Conservation (phyloP, 495 filamentous ascomycete genomes). For the Tuber aestivum region DNA sequence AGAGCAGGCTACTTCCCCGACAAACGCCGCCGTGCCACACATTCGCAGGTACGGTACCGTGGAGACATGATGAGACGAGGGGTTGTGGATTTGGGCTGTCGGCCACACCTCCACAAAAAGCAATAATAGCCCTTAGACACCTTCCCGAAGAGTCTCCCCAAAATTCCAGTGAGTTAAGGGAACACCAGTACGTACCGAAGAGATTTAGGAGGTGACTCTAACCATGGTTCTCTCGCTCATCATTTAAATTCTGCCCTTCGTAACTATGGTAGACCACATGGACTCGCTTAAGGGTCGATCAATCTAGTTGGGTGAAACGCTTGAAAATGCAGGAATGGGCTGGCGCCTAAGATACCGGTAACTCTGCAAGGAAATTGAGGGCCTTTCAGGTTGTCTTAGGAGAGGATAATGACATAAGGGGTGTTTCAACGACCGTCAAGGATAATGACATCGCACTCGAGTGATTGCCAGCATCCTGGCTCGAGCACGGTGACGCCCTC, state of each 20-base stretch:
- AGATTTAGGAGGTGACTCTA: background rate
- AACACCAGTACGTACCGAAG: background rate
- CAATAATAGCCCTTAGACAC: background rate
- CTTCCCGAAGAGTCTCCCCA: background rate
- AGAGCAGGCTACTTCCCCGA: background rate
- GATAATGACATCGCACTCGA: background rate
- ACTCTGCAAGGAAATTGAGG: background rate
- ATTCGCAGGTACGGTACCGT: background rate
- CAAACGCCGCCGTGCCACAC: too few relatives aligned
- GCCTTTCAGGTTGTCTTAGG: background rate
- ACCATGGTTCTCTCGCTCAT: background rate
- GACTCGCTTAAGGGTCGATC: background rate
- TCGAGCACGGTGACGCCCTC: background rate
- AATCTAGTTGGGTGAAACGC: background rate
- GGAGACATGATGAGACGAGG: background rate
- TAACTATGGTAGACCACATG: background rate
- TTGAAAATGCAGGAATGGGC: background rate
- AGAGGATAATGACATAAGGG: background rate
- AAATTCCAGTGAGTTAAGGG: background rate
- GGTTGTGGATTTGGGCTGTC: background rate
- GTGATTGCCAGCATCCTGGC: background rate
- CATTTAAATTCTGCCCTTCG: background rate
- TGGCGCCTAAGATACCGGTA: background rate
- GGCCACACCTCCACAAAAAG: background rate
- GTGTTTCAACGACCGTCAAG: background rate